Conservation (phyloP, 352 stramenopile genomes). For the Elongisporangium senticosum region DNA sequence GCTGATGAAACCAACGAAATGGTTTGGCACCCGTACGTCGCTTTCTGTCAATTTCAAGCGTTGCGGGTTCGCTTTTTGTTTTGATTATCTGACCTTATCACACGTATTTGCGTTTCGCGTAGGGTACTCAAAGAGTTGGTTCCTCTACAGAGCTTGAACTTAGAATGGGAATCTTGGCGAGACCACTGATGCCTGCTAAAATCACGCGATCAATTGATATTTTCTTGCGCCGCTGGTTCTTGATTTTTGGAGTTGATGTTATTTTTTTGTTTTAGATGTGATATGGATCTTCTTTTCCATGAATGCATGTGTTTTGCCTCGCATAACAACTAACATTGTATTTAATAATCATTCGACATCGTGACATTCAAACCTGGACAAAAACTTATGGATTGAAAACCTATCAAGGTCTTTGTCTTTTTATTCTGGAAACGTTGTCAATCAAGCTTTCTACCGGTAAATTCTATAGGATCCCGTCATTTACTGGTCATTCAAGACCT, state of each 20-base stretch:
- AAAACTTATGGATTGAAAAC: background rate
- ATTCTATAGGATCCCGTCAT: background rate
- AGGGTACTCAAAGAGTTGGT: conserved; percentile 76
- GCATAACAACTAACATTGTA: no score
- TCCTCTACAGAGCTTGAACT: conserved; percentile 68
- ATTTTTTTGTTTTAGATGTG: no score
- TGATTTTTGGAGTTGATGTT: no score
- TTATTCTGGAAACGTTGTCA: background rate
- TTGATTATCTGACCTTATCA: background rate
- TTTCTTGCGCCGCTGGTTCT: background rate
- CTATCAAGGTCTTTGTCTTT: background rate
- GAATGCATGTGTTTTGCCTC: no score
- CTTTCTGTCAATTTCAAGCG: background rate
- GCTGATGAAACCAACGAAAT: conserved; percentile 62
- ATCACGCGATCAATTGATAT: background rate
- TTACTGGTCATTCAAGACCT: conserved; percentile 10
- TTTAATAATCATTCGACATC: no score
- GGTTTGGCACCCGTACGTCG: conserved; percentile 79
- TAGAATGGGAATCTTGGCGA: conserved; percentile 80
- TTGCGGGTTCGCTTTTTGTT: background rate
- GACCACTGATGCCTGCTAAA: conserved; percentile 35
- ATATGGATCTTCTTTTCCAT: no score
- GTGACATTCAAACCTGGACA: background rate
- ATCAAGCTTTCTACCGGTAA: background rate
- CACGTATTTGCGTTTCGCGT: background rate